phyloP scores from a whole-genome alignment of 352 stramenopile species.

The Pythium guiyangense region DNA sequence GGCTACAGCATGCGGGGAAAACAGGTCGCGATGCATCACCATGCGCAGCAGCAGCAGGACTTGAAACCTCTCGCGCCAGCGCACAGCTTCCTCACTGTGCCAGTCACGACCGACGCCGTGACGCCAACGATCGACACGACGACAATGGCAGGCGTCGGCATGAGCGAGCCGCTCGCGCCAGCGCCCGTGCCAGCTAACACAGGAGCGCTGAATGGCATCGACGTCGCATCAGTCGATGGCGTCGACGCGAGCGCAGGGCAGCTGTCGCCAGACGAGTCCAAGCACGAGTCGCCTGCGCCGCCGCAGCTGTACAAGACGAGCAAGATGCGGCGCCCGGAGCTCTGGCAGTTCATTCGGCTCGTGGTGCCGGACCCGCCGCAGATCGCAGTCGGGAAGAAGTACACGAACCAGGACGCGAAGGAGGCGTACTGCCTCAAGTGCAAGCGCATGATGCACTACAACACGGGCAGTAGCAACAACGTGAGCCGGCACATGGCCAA shows the following conservation, averaged over 20 bases:
- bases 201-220: background rate
- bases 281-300: conserved; percentile 14
- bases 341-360: conserved; percentile 52
- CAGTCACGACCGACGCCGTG: background rate
- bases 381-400: conserved; percentile 29
- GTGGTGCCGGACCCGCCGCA: conserved; percentile 43
- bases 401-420: conserved; percentile 52
- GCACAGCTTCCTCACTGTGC: conserved; percentile 4
- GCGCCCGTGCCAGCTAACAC: background rate
- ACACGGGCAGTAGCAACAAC: conserved; percentile 52
- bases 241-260: background rate
- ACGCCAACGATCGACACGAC: conserved; percentile 17
- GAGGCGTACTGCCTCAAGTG: conserved; percentile 53
- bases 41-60: conserved; percentile 14
- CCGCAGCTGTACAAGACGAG: conserved; percentile 50
- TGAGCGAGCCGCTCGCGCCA: background rate
- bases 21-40: conserved; percentile 27
- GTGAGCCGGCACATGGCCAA: conserved; percentile 54
- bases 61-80: conserved; percentile 7
- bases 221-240: background rate
- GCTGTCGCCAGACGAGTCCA: background rate
- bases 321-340: conserved; percentile 51
- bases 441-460: conserved; percentile 54
- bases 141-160: background rate
- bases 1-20: conserved; percentile 6